phyloP scores from a whole-genome alignment of 768 basidiomycete genomes.

The Naematelia encephala region DNA sequence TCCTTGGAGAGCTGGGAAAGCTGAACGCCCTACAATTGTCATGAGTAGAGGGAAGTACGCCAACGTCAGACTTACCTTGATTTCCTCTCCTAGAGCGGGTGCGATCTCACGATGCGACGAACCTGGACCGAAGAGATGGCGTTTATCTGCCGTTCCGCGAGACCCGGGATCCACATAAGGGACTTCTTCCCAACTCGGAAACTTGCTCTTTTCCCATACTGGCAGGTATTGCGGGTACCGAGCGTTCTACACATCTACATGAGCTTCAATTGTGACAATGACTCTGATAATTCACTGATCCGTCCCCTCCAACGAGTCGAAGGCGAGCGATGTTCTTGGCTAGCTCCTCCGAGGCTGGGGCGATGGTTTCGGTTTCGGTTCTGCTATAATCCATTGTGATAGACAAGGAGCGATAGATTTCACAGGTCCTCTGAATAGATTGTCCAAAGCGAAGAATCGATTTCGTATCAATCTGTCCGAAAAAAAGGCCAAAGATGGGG shows the following conservation, averaged over 20 bases:
- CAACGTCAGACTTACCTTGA: constrained; percentile 4
- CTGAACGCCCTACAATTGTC: constrained; percentile 53
- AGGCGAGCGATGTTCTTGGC: background rate
- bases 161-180: constrained; percentile 13
- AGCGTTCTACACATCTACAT: constrained; percentile 1
- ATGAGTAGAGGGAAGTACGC: background rate
- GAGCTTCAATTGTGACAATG: background rate
- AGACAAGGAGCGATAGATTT: background rate
- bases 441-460: no score
- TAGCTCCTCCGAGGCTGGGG: constrained; percentile 4
- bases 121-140: constrained; percentile 4
- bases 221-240: constrained; percentile 22
- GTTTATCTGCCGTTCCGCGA: constrained; percentile 11
- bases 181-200: constrained; percentile 24
- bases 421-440: no score
- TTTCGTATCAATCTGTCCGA: no score
- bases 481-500: no score
- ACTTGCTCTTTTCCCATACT: constrained; percentile 13
- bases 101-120: constrained; percentile 1
- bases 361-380: constrained; percentile 2
- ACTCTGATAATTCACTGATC: background rate
- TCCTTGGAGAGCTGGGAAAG: constrained; percentile 58
- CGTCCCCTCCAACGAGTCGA: background rate
- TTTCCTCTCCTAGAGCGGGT: constrained; percentile 16
- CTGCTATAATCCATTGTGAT: constrained; percentile 1